phyloP scores from a whole-genome alignment of 345 rosid genomes.

The Camelina neglecta region DNA sequence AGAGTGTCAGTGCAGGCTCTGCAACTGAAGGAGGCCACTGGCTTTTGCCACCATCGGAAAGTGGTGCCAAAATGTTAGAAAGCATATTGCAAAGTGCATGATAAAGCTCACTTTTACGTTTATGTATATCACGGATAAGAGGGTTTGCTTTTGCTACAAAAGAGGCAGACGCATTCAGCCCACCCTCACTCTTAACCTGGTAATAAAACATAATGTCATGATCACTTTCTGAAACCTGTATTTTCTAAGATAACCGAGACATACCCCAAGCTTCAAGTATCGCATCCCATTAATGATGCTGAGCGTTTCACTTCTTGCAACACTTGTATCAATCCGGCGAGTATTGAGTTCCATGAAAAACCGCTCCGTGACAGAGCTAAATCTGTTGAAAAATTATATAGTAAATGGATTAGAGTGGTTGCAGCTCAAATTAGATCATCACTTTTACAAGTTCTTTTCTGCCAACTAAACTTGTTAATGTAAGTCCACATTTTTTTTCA shows the following conservation, averaged over 20 bases:
- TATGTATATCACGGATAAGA: conserved; percentile 86
- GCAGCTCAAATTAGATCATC: conserved; percentile 18
- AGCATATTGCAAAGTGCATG: conserved; percentile 99
- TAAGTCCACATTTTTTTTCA: conserved; percentile 14
- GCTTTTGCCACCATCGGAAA: conserved; percentile 91
- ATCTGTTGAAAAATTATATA: conserved; percentile 55
- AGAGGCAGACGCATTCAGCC: conserved; percentile 96
- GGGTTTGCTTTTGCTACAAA: conserved; percentile 99
- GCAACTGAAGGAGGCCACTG: conserved; percentile 98
- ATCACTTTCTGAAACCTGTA: conserved; percentile 26
- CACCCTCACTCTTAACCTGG: conserved; percentile 97
- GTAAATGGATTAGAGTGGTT: conserved; percentile 27
- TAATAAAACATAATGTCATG: conserved; percentile 44
- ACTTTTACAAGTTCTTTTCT: conserved; percentile 25
- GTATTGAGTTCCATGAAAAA: conserved; percentile 92
- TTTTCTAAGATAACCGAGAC: conserved; percentile 42
- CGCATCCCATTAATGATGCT: conserved; percentile 99
- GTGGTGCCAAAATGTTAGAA: conserved; percentile 91
- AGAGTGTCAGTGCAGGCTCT: conserved; percentile 85
- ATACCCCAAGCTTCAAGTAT: conserved; percentile 95
- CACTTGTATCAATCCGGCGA: conserved; percentile 82
- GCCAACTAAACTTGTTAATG: conserved; percentile 14
- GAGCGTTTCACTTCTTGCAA: conserved; percentile 90
- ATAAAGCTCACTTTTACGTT: conserved; percentile 94
- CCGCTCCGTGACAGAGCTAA: conserved; percentile 96